A percentile compares a stretch with the other conserved stretches of the same genome.
Conservation (phyloP, 192 early-diverging fungal species). For the Coemansia sp. region DNA sequence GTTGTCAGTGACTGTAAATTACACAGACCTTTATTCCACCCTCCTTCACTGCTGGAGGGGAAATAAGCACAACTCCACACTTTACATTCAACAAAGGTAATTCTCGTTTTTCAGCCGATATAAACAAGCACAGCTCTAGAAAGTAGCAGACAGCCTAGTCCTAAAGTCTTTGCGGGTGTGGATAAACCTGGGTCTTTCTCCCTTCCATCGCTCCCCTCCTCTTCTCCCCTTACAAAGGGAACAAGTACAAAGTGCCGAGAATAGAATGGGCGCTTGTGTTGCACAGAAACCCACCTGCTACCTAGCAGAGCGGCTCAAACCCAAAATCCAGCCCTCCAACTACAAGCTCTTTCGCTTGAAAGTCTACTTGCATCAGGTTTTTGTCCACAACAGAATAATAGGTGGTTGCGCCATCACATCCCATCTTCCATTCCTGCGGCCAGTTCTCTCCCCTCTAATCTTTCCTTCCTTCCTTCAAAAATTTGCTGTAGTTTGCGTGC, state of each 20-base stretch:
- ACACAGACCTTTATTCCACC: no score
- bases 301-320: background rate
- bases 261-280: background rate
- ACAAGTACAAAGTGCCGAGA: background rate
- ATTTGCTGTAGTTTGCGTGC: background rate
- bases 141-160: background rate
- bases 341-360: background rate
- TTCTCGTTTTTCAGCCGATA: background rate
- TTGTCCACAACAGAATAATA: background rate
- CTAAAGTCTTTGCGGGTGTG: background rate
- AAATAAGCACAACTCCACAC: background rate
- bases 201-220: background rate
- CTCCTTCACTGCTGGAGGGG: no score
- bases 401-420: background rate
- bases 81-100: background rate
- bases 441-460: background rate
- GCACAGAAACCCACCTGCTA: background rate
- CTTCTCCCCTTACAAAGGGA: background rate
- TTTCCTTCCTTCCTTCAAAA: background rate
- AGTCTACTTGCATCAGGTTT: background rate
- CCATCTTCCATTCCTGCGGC: background rate
- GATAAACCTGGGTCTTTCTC: background rate
- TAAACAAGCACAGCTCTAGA: background rate
- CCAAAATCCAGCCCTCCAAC: background rate
- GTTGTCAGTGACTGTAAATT: background rate